Conservation (phyloP, 2,329 filamentous ascomycete genomes). For the Leptoxyphium fumago region DNA sequence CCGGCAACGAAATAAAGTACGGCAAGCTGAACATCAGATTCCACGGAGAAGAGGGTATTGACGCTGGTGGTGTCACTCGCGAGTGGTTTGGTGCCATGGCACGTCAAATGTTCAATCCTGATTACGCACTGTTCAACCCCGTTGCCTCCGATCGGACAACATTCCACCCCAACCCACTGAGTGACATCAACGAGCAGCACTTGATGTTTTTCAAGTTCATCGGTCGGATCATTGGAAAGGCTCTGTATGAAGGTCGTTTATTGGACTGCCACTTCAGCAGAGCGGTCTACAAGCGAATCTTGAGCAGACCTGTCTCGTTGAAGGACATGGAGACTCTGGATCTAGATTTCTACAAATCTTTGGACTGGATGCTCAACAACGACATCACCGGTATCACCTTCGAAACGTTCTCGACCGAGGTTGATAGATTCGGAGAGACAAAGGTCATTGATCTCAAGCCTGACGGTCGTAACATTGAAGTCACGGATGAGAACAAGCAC, state of each 20-base stretch:
- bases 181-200: constrained; percentile 88
- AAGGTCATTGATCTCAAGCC: constrained; percentile 75
- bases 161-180: constrained; percentile 94
- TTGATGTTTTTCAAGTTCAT: constrained; percentile 99
- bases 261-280: constrained; percentile 98
- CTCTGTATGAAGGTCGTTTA: constrained; percentile 86
- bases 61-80: constrained; percentile 90
- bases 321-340: constrained; percentile 99
- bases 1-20: constrained; percentile 93
- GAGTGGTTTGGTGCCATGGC: constrained; percentile 99
- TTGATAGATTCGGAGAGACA: constrained; percentile 83
- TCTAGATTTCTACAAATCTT: constrained; percentile 95
- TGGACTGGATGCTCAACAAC: constrained; percentile 97
- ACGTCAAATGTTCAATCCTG: constrained; percentile 96
- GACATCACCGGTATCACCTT: constrained; percentile 97
- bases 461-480: constrained; percentile 78
- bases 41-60: constrained; percentile 92
- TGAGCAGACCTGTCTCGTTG: constrained; percentile 86
- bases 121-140: constrained; percentile 90
- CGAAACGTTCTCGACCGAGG: constrained; percentile 87
- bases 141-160: constrained; percentile 95
- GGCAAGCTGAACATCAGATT: constrained; percentile 97
- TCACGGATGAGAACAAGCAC: constrained; percentile 97
- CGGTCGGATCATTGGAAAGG: constrained; percentile 94
- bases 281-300: constrained; percentile 94